These are phyloP conservation scores for Mrakia blollopis DNA, from an alignment of 768 basidiomycete species.

Conservation along the genomic window DNA sequence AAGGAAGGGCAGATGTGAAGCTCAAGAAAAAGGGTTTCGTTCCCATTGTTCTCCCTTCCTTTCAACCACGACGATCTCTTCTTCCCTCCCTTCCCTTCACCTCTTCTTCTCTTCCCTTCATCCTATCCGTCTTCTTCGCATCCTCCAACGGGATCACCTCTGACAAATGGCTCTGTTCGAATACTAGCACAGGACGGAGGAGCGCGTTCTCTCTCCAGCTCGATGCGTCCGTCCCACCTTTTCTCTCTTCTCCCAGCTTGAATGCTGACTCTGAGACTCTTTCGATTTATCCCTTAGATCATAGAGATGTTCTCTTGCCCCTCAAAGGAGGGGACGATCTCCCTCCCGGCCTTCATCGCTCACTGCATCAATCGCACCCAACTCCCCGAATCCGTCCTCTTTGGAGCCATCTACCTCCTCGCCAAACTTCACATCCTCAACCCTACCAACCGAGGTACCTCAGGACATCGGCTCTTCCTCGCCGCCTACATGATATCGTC, in stretches of 20 bases:
- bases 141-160: background rate
- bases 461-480: background rate
- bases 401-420: background rate
- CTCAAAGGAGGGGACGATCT: background rate
- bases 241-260: too few relatives aligned
- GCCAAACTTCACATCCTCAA: background rate
- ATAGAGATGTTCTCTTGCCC: background rate
- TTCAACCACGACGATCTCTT: too few relatives aligned
- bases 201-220: too few relatives aligned
- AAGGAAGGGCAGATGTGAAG: background rate
- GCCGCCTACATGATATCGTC: background rate
- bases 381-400: background rate
- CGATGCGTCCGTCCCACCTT: too few relatives aligned
- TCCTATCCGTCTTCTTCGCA: background rate
- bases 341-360: background rate
- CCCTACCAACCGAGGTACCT: background rate
- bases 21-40: background rate
- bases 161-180: background rate
- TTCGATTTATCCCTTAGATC: background rate
- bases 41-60: background rate
- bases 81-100: background rate
- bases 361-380: background rate
- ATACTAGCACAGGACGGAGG: background rate
- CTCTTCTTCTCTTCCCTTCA: background rate
- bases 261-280: too few relatives aligned